Evolutionary conservation across 805 yeast genomes (phyloP), one percentile per base, ranked within the genome.

Genomic region (Kluyveromyces wickerhamii): DNA sequence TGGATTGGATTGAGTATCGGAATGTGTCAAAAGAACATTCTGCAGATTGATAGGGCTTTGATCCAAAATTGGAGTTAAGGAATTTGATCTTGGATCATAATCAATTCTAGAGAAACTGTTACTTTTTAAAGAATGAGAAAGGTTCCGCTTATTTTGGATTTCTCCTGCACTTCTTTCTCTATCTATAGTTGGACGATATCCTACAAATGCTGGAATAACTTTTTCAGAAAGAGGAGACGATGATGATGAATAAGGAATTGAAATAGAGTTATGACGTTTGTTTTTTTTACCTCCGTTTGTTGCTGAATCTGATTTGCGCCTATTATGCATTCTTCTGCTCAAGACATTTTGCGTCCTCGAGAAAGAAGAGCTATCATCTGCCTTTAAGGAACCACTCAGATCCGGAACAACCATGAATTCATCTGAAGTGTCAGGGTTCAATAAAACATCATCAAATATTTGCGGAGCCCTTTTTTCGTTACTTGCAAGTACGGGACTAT

Each of bases 391-490:
- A 7, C 26, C 33, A 3, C 35, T 24, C 7, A n/a, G 18, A 22
- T 39, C 42, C 4, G 27, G 25, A n/a, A 39, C 36, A 6, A 39
- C 42, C 27, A 39, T 27, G 13, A 36, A 30, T 16, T 38, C 35
- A 14, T 39, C 35, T 12, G 51, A 43, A 14, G 49, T 47, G 35
- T 43, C 49, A 21, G 52, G 38, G 35, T 48, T 48, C 13, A 41
- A 36, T 15, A 67, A 43, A 24, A 52, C 46, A 33, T 59, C 54
- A 37, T 51, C 54, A 12, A 48, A 27, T 5, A 48, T 48, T 29
- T 42, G 45, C 3, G 39, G 27, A 6, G 33, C 33, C 14, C 34
- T 37, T 12, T 35, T 38, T n/a, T 34, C 41, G 17, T 34, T 31
- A 28, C 27, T 39, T 7, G 36, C 30, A 27, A 30, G 35, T 19